Base-by-base conservation (phyloP, 257 asterid species). In the Dorcoceras hygrometricum region DNA sequence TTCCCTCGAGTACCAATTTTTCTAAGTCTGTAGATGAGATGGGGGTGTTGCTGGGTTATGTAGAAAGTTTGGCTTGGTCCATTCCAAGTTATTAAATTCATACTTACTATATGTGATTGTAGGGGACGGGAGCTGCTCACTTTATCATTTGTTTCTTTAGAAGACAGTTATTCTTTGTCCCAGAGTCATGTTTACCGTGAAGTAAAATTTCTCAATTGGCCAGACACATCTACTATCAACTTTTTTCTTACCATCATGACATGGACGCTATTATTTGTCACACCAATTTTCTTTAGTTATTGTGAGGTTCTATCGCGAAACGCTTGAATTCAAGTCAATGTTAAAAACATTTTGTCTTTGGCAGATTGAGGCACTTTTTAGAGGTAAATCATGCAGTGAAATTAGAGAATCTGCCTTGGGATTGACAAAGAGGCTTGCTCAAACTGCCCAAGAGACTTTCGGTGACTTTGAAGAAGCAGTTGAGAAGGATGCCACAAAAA, bases 391-490 rank as follows among this genome's bases (percentile, higher is more conserved):
- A 70, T 90, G 99, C 83, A 84, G 68, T 20, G 96, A 88, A 60
- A 87, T 88, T 73, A 88, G 95, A 76, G 97, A 85, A 70, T 85
- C 97, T 73, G 99, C 99, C 34, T 75, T 81, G 81, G 97, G 97
- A 65, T 86, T 94, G 95, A 90, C 99, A 22, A 94, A 88, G 79
- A 82, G 96, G 75, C 96, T 94, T 66, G 96, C 99, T 63, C 95
- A 86, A 78, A 94, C 99, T 16, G 96, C 97, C 34, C 95, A 90
- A 80, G 96, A 94, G 68, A 94, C 99, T 57, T 88, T 94, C 72
- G 95, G 95, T 43, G 97, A 94, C 79, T 94, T 94, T 66, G 96
- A 94, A 88, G 97, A 90, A 82, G 99, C 99, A 74, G 97, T 90
- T 68, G 99, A 90, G 75, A 94, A 94, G 77, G 99, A 94, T 85